These are phyloP conservation scores for Plasmodium ovale DNA, from an alignment of 169 alveolate genomes.

Conservation along the genomic window DNA sequence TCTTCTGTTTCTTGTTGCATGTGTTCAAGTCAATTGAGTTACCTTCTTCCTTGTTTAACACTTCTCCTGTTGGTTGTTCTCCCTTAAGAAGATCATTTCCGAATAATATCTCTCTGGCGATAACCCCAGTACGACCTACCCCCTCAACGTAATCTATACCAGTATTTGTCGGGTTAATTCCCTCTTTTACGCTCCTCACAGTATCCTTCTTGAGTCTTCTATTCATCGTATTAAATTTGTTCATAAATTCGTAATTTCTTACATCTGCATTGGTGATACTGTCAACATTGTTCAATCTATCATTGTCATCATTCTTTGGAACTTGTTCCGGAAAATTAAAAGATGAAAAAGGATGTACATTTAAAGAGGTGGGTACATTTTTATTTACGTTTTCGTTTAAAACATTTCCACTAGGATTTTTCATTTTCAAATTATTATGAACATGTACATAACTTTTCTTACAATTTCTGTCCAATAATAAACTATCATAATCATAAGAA, in stretches of 20 bases:
- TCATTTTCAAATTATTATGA: not conserved
- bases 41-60: too few species aligned
- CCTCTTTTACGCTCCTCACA: too few species aligned
- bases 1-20: too few species aligned
- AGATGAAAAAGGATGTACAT: slow-evolving; percentile 12
- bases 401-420: not conserved
- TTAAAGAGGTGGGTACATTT: slow-evolving; percentile 1
- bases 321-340: not conserved
- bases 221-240: not conserved
- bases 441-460: not conserved
- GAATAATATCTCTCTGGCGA: too few species aligned
- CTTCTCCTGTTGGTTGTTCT: too few species aligned
- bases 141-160: not conserved
- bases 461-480: not conserved
- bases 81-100: too few species aligned
- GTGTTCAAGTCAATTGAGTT: too few species aligned
- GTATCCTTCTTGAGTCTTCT: not conserved
- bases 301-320: not conserved
- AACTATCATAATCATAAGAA: not conserved
- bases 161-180: not conserved
- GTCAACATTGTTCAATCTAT: not conserved
- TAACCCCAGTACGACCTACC: too few species aligned
- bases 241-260: not conserved
- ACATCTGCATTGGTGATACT: not conserved
- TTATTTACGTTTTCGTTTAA: not conserved